Percentiles rank a stretch among this genome's conserved stretches.
Conservation (phyloP, 345 rosid genomes). For the Zanthoxylum bungeanum region DNA sequence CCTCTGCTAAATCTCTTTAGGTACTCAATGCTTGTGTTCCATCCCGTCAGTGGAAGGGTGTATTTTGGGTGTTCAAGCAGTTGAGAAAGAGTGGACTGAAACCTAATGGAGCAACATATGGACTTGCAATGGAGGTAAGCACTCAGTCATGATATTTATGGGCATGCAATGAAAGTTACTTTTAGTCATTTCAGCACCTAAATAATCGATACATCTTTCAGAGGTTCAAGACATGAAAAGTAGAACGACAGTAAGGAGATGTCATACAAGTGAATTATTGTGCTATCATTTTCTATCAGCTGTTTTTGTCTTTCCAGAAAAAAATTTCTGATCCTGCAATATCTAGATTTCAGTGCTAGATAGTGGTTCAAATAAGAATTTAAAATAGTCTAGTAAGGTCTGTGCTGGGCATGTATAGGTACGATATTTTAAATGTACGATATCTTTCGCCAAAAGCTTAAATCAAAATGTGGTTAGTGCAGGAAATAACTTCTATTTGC, state of each 20-base stretch:
- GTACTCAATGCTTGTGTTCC: slow-evolving; percentile 89
- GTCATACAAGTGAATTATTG: neutral
- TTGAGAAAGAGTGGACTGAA: slow-evolving; percentile 70
- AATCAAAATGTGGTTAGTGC: neutral
- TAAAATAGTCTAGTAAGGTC: neutral
- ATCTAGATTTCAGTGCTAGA: neutral
- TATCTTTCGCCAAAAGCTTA: neutral
- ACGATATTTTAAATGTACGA: neutral
- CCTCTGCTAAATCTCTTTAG: slow-evolving; percentile 29
- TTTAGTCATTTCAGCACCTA: neutral
- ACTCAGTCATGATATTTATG: slow-evolving; percentile 6
- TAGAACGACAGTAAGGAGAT: neutral
- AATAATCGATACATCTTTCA: neutral
- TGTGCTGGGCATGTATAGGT: neutral
- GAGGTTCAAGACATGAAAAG: neutral
- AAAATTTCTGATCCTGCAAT: neutral
- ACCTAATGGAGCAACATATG: slow-evolving; percentile 93
- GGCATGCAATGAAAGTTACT: neutral
- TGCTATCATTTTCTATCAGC: neutral
- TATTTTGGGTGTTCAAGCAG: slow-evolving; percentile 83
- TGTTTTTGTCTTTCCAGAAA: neutral
- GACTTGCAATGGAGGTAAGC: slow-evolving; percentile 97
- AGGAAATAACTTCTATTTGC: slow-evolving; percentile 9
- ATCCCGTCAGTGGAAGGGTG: slow-evolving; percentile 83
- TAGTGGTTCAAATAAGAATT: slow-evolving; percentile 3